Evolutionary conservation across 352 stramenopile genomes (phyloP), one percentile per base, ranked within the genome.

Genomic region (Phytopythium litorale): DNA sequence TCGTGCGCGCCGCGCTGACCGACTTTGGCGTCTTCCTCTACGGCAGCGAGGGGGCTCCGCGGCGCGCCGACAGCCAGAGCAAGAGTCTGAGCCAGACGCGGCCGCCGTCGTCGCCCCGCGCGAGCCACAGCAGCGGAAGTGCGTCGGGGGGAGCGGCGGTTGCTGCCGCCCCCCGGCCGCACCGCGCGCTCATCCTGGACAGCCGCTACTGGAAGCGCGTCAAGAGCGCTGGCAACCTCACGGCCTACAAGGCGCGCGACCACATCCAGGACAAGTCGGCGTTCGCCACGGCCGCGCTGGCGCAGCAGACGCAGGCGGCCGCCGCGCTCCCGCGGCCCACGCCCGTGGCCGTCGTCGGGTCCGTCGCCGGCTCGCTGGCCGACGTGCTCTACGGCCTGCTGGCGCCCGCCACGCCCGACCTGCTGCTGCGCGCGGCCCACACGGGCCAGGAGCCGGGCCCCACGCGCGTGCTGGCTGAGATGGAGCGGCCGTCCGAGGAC

Each of bases 331-430:
- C 45, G 64, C 21, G 54, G 56, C 19, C 35, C n/a, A 49, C 53
- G 53, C 68, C 70, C 3, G 53, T 70, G 4, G 56, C 65, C 4
- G 50, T 79, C 38, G 68, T 64, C 12, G 75, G 75, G 1, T 63
- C 73, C 8, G 23, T 81, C 15, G 23, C 64, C 1, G 75, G 75
- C 7, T 58, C 40, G 30, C 54, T 84, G 8, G 65, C 62, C 43
- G 72, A 81, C 58, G 61, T 68, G 43, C 68, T 81, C 54, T 78
- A 74, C 50, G 75, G 75, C 15, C 58, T 81, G 42, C n/a, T 60
- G 15, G 64, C 67, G 15, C 62, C 59, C 2, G 64, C 76, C 21
- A 64, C 72, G 23, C 48, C 63, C 18, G 65, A 73, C 7, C 43
- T 85, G 45, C 57, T 75, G 52, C 64, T 78, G 12, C 68, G 65